These are phyloP conservation scores for Stachybotrys echinatus DNA, from an alignment of 2,329 filamentous ascomycete genomes.

Conservation along the genomic window DNA sequence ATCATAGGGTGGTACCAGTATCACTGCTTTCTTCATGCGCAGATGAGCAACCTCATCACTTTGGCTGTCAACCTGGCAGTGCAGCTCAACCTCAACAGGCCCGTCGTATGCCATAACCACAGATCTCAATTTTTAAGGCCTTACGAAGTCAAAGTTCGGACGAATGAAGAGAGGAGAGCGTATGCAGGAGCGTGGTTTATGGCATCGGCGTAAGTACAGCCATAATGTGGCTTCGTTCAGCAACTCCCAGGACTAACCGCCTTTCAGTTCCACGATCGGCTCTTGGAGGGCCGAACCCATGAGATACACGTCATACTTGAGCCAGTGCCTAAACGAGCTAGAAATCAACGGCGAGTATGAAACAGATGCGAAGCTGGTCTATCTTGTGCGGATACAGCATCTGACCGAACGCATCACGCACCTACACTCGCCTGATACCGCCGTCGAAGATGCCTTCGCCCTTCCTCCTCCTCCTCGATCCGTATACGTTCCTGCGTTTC, in stretches of 20 bases:
- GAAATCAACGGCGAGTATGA: constrained; percentile 37
- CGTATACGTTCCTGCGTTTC: constrained; percentile 41
- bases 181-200: constrained; percentile 51
- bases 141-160: constrained; percentile 30
- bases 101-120: background rate
- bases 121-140: constrained; percentile 30
- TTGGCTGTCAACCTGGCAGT: constrained; percentile 41
- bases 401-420: constrained; percentile 45
- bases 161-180: constrained; percentile 46
- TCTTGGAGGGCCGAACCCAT: constrained; percentile 41
- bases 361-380: constrained; percentile 39
- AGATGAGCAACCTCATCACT: constrained; percentile 45
- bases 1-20: constrained; percentile 48
- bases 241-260: background rate
- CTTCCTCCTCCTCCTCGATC: constrained; percentile 34
- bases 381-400: constrained; percentile 43
- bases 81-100: constrained; percentile 39
- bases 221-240: background rate
- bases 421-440: constrained; percentile 28
- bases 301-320: constrained; percentile 46
- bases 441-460: constrained; percentile 24
- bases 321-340: constrained; percentile 42
- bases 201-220: constrained; percentile 41
- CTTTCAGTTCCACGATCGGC: constrained; percentile 32
- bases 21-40: constrained; percentile 47